Evolutionary conservation across 345 rosid species (phyloP).

Genomic region (Bruguiera parviflora): DNA sequence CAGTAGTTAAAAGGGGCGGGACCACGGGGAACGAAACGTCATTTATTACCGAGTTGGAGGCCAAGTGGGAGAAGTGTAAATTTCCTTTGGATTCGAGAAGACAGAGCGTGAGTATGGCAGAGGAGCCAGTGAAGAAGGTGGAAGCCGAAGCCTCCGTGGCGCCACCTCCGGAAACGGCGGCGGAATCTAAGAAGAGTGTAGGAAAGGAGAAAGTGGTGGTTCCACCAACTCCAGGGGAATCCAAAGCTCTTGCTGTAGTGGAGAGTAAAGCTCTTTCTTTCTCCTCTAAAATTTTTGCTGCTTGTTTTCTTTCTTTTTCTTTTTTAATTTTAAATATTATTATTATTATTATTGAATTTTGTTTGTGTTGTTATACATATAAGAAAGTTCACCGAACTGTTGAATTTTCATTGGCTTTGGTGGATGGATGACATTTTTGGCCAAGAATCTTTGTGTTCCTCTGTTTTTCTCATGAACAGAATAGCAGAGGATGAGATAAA

Average conservation of each 20-base stretch:
- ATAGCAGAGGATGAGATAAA: neutral
- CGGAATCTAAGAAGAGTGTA: conserved; percentile 24
- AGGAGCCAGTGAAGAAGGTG: conserved; percentile 36
- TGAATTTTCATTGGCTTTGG: neutral
- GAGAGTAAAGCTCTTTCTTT: conserved; percentile 45
- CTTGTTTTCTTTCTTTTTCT: neutral
- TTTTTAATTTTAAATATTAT: too few species aligned
- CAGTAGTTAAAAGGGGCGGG: neutral
- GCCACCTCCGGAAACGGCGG: conserved; percentile 12
- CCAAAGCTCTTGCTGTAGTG: conserved; percentile 54
- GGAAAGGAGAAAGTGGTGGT: conserved; percentile 31
- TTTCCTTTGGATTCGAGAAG: neutral
- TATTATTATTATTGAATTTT: too few species aligned
- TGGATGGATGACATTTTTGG: neutral
- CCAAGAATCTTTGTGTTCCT: neutral
- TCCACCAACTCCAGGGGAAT: conserved; percentile 21
- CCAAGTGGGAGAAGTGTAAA: neutral
- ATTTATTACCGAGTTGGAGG: too few species aligned
- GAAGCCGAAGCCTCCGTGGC: conserved; percentile 34
- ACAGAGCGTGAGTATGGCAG: conserved; percentile 44
- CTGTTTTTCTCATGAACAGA: neutral
- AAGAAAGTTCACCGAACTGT: too few species aligned
- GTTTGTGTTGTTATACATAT: neutral
- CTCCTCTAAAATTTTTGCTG: neutral
- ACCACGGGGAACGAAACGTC: too few species aligned